Evolutionary conservation across 2,329 filamentous ascomycete genomes (phyloP).

Genomic region (Sporothrix schenckii): DNA sequence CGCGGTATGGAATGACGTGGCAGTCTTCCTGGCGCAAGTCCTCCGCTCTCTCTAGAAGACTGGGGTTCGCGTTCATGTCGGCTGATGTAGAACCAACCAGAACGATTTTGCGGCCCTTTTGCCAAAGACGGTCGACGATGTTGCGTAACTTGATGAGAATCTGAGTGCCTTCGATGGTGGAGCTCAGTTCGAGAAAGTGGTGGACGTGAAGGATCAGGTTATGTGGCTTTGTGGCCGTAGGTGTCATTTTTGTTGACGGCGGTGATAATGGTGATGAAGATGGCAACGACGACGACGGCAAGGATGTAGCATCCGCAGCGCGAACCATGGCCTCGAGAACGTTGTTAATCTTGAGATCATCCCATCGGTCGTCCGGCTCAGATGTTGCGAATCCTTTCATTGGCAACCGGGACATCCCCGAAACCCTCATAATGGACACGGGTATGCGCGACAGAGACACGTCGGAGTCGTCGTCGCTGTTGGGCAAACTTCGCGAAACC

Average conservation of each 20-base stretch:
- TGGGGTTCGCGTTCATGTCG: constrained; percentile 50
- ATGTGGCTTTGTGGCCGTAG: constrained; percentile 32
- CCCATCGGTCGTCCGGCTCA: constrained; percentile 57
- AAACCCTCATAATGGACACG: constrained; percentile 32
- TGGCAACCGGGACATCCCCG: constrained; percentile 26
- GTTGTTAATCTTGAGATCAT: constrained; percentile 62
- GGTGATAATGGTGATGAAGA: constrained; percentile 24
- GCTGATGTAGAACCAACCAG: constrained; percentile 75
- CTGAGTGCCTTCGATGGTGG: constrained; percentile 67
- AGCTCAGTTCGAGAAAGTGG: constrained; percentile 77
- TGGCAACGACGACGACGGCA: background rate
- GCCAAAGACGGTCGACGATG: constrained; percentile 71
- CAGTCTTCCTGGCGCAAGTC: constrained; percentile 43
- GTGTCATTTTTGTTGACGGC: background rate
- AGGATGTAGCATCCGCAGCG: constrained; percentile 47
- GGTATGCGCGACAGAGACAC: constrained; percentile 37
- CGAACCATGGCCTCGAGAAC: constrained; percentile 61
- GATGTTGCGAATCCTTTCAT: constrained; percentile 39
- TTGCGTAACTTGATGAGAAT: constrained; percentile 72
- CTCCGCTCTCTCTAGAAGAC: constrained; percentile 40
- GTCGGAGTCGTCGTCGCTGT: constrained; percentile 44
- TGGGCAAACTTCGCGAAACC: constrained; percentile 45
- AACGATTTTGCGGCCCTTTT: constrained; percentile 70
- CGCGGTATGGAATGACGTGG: constrained; percentile 42
- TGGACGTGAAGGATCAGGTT: constrained; percentile 75